Base-by-base conservation (phyloP, 768 basidiomycete species). In the Mycena vitilis region DNA sequence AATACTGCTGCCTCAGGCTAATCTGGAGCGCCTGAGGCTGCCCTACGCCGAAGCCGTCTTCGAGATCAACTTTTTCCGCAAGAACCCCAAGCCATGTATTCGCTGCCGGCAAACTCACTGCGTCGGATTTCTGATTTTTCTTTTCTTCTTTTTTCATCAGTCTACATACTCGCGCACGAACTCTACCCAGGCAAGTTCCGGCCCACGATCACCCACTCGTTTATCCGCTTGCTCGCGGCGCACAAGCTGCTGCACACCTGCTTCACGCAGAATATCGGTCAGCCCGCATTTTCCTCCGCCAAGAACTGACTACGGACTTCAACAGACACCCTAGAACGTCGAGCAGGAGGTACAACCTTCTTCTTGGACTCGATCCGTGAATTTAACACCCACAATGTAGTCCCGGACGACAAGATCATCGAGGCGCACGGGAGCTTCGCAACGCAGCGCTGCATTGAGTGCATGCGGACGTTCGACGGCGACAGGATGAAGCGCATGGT, bases 361-460 rank as follows among this genome's bases (percentile, higher is more conserved):
- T 15, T 4, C 12, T 22, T 23, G 12, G 22, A 23, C 20, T 20
- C 12, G 48, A n/a, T 22, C 47, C 22, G 40, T 15, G 20, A 48
- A n/a, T 9, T 23, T 48, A 22, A 48, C 11, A 7, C 34, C 3
- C 11, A n/a, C 5, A 20, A 7, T 38, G n/a, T 8, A 55, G 86
- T 98, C 0, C 89, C 93, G 0, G 84, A 78, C 1, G 79, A 86
- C 38, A 89, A 89, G 76, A 90, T 99, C 68, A 85, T 99, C 55
- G 97, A 99, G 80, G 98, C 98, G 0, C 98, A 99, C 75, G 98
- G 97, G 4, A 96, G 94, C 72, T 99, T 99, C 72, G 97, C 97
- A 0, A 78, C 84, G 2, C 94, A 97, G 62, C 84, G 88, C 59
- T 99, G 98, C 72, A 88, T 98, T 18, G 82, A 88, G 9, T 99